Base-by-base conservation (phyloP, 2,329 filamentous ascomycete genomes). In the Podosphaera leucotricha region DNA sequence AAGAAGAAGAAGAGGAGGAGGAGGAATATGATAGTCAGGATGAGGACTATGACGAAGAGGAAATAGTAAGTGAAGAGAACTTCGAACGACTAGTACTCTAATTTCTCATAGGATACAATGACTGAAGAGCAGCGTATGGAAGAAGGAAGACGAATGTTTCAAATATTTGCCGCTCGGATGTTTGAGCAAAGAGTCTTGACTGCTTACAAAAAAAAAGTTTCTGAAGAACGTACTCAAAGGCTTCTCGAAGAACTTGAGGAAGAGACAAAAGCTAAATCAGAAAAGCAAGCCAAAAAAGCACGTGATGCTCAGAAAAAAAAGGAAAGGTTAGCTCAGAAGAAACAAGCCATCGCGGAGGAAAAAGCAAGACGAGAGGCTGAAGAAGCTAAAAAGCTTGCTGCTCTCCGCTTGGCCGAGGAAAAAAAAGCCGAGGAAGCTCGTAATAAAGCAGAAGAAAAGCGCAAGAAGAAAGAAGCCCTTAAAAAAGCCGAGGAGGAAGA, bases 71-170 rank as follows among this genome's bases (percentile, higher is more conserved):
- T 60, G 46, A 58, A 49, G 43, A 44, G 47, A 46, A 43, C 30
- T 50, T 43, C 50, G 47, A 51, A 28, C 49, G 44, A 43, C 15
- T 24, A 44, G 28, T 33, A 44, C 46, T 58, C 64, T 66, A 57
- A 62, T 55, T 47, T 51, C 40, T 47, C 49, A 48, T 63, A 95
- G 87, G 86, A 92, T 59, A 76, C 80, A 51, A 90, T 95, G 83
- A 94, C 85, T 43, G 87, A 95, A 66, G 84, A 93, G 64, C 86
- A 95, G 66, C 81, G 90, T 48, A 95, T 98, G 90, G 86, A 95
- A 60, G 90, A 98, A 66, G 90, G 90, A 48, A 76, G 90, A 46
- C 73, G 87, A 53, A 98, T 98, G 90, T 98, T 98, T 59, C 90
- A 98, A 61, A 95, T 98, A 60, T 98, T 98, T 61, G 90, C 90